A percentile compares a stretch with the other conserved stretches of the same genome.
Conservation (phyloP, 108 stramenopile species). For the Nannochloropsis salina region DNA sequence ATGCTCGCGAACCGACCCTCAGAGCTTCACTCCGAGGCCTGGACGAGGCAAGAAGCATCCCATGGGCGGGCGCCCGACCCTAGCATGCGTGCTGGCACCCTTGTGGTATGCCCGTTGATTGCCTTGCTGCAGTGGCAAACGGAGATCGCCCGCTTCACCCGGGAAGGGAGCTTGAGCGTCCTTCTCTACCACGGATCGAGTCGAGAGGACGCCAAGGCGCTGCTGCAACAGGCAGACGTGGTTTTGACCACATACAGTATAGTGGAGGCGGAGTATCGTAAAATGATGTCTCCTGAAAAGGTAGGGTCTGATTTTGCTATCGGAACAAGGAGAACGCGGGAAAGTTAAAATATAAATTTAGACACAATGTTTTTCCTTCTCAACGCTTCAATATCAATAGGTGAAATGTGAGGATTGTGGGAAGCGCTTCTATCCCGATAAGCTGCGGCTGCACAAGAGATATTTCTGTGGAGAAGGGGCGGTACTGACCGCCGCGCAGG, state of each 20-base stretch:
- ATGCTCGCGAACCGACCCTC: slow-evolving; percentile 75
- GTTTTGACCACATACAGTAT: slow-evolving; percentile 96
- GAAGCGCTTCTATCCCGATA: slow-evolving; percentile 64
- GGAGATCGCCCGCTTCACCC: slow-evolving; percentile 88
- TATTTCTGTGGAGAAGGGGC: slow-evolving; percentile 92
- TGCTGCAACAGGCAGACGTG: slow-evolving; percentile 77
- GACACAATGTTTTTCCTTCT: background rate
- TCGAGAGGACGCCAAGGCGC: slow-evolving; percentile 57
- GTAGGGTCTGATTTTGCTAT: slow-evolving; percentile 38
- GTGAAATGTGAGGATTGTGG: slow-evolving; percentile 79
- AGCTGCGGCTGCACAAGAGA: slow-evolving; percentile 58
- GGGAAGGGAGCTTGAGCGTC: slow-evolving; percentile 64
- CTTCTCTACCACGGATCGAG: slow-evolving; percentile 79
- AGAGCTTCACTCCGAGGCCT: slow-evolving; percentile 48
- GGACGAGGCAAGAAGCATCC: slow-evolving; percentile 59
- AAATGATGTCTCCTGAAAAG: slow-evolving; percentile 83
- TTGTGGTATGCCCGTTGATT: slow-evolving; percentile 90
- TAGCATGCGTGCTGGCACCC: slow-evolving; percentile 61
- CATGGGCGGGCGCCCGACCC: background rate
- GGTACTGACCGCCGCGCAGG: slow-evolving; percentile 81
- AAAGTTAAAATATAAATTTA: slow-evolving; percentile 23
- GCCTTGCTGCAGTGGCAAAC: slow-evolving; percentile 90
- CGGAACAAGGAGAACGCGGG: background rate
- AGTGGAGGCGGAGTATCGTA: slow-evolving; percentile 82
- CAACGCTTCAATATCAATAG: background rate